Percentiles rank a stretch among this genome's conserved stretches.
Conservation (phyloP, 768 basidiomycete species). For the Boletus edulis region DNA sequence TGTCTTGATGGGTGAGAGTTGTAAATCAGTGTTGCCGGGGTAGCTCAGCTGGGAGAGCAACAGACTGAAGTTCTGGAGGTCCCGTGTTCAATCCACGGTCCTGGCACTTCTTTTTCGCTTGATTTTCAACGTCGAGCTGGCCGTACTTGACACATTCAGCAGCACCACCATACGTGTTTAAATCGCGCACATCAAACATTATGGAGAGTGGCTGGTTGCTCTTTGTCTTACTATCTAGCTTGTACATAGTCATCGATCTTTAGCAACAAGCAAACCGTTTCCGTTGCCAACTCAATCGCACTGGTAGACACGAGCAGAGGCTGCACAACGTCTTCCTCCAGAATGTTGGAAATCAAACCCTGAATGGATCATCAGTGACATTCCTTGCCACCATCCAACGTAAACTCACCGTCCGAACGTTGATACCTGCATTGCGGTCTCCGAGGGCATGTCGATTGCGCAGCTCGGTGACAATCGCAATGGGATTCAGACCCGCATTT, state of each 20-base stretch:
- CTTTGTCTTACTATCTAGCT: slow-evolving; percentile 47
- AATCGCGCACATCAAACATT: not conserved
- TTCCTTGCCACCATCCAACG: not conserved
- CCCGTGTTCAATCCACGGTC: slow-evolving; percentile 79
- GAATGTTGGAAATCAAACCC: slow-evolving; percentile 96
- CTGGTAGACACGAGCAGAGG: slow-evolving; percentile 93
- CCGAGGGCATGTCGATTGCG: slow-evolving; percentile 96
- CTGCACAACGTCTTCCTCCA: slow-evolving; percentile 97
- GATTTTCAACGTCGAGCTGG: not conserved
- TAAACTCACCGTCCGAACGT: slow-evolving; percentile 84
- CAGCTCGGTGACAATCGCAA: slow-evolving; percentile 96
- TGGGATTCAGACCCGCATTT: slow-evolving; percentile 97
- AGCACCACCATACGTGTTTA: too few species aligned
- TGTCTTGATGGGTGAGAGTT: not conserved
- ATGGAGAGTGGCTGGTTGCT: not conserved
- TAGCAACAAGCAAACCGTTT: slow-evolving; percentile 94
- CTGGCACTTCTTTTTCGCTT: slow-evolving; percentile 46
- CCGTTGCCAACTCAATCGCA: slow-evolving; percentile 91
- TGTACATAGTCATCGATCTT: slow-evolving; percentile 96
- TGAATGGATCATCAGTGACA: slow-evolving; percentile 30
- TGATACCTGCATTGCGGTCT: slow-evolving; percentile 94
- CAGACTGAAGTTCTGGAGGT: slow-evolving; percentile 78
- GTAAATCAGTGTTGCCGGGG: slow-evolving; percentile 37
- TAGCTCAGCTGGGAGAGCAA: slow-evolving; percentile 78
- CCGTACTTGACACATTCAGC: not conserved